Percentiles rank a stretch among this genome's conserved stretches.
phyloP scores from a whole-genome alignment of 192 early-diverging fungal species.

The Thamnidium elegans region DNA sequence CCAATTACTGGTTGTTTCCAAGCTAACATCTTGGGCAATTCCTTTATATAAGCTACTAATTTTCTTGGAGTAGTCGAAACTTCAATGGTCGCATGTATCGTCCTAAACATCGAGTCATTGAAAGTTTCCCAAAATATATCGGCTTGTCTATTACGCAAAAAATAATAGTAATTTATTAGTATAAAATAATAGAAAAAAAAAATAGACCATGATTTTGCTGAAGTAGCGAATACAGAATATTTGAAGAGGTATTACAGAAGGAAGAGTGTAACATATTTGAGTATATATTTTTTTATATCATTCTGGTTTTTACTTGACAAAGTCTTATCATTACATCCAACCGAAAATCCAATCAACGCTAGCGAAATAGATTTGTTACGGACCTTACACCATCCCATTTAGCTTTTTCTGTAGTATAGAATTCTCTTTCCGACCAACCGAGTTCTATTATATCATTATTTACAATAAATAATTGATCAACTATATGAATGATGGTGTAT shows the following conservation, averaged over 20 bases:
- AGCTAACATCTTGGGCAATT: slow-evolving; percentile 5
- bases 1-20: slow-evolving; percentile 1
- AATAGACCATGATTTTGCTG: not conserved
- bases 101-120: slow-evolving; percentile 4
- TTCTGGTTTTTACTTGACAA: not conserved
- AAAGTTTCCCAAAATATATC: slow-evolving; percentile 9
- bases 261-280: not conserved
- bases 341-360: slow-evolving; percentile 2
- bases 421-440: slow-evolving; percentile 9
- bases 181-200: not conserved
- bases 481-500: not conserved
- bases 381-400: slow-evolving; percentile 15
- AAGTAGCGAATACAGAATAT: no score
- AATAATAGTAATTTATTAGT: not conserved
- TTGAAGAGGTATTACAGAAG: no score
- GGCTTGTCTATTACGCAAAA: not conserved
- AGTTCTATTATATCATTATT: slow-evolving; percentile 14
- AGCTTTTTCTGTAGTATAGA: slow-evolving; percentile 1
- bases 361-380: not conserved
- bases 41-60: slow-evolving; percentile 1
- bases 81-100: slow-evolving; percentile 3
- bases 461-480: slow-evolving; percentile 5
- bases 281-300: slow-evolving; percentile 1
- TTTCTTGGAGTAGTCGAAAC: slow-evolving; percentile 7
- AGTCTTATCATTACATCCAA: slow-evolving; percentile 1